Base-by-base conservation (phyloP, 2,329 filamentous ascomycete species). In the Mariannaea sp. region DNA sequence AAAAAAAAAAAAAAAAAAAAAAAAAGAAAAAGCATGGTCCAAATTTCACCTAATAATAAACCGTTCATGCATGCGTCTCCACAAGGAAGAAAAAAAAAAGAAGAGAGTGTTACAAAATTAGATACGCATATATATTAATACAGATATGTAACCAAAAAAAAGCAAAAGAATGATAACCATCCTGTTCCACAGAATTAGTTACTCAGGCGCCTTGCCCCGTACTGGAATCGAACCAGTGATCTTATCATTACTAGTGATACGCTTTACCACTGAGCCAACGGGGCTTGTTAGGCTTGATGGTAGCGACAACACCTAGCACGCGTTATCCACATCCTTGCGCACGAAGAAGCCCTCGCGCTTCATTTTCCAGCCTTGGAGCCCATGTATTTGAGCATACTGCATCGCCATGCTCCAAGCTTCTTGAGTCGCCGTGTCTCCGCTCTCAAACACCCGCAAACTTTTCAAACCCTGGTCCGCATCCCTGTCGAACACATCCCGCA, bases 371-470 rank as follows among this genome's bases (percentile, higher is more conserved):
- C 67, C 70, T 17, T 67, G 62, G 2, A 68, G 64, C 0, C 65
- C 66, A 40, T 68, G 71, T 14, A 69, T 62, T 29, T 73, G 67
- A 0, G 78, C 65, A 54, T 72, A 75, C 29, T 75, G 68, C 13
- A 76, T 72, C 0, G 73, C 73, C 71, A 76, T 71, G 1, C 73
- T 68, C 79, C 79, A 82, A 3, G 73, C 72, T 48, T 77, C 76
- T 30, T 62, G 65, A 53, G 80, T 75, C 0, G 72, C 72, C 0
- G 71, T 67, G 54, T 82, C 80, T 20, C 79, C 80, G 36, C 73
- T 78, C 64, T 82, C 78, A 46, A 83, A 80, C 5, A 73, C 70
- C 16, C 67, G 69, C 9, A 83, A 66, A n/a, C 66, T 60, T n/a
- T 62, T 59, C 74, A 77, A 82, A 1, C 56, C 57, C 13, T 55